These are phyloP conservation scores for Saccharomyces hybrid DNA, from an alignment of 1,139 yeast species.

Conservation along the genomic window DNA sequence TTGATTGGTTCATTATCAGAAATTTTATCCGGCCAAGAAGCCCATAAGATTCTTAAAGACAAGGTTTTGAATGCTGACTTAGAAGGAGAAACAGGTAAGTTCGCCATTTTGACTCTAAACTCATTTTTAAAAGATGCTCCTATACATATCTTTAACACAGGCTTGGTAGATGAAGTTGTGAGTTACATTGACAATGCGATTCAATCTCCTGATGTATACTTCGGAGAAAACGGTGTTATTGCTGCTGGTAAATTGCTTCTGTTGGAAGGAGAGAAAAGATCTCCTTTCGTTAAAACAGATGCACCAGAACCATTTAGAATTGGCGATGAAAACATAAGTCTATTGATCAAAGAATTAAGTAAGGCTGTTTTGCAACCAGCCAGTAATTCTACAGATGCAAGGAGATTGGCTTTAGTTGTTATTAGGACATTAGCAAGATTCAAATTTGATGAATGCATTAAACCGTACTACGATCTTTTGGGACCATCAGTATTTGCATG, in stretches of 20 bases:
- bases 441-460: conserved; percentile 43
- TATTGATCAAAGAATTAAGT: conserved; percentile 46
- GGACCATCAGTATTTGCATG: conserved; percentile 74
- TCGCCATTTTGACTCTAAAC: conserved; percentile 66
- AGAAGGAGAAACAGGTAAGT: conserved; percentile 42
- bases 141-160: conserved; percentile 46
- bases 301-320: conserved; percentile 33
- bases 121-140: conserved; percentile 77
- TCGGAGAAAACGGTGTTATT: conserved; percentile 70
- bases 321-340: conserved; percentile 35
- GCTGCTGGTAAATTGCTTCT: conserved; percentile 81
- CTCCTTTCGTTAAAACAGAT: conserved; percentile 34
- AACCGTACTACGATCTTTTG: conserved; percentile 48
- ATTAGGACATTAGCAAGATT: conserved; percentile 65
- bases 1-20: conserved; percentile 71
- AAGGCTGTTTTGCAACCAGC: conserved; percentile 44
- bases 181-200: conserved; percentile 44
- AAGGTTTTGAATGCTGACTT: conserved; percentile 45
- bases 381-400: conserved; percentile 65
- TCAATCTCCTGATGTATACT: conserved; percentile 42
- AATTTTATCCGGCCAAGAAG: conserved; percentile 60
- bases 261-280: conserved; percentile 37
- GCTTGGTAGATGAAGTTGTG: conserved; percentile 42
- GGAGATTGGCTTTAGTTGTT: conserved; percentile 72
- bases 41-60: conserved; percentile 47